Base-by-base conservation (phyloP, 2,329 filamentous ascomycete genomes). In the Madurella mycetomatis region DNA sequence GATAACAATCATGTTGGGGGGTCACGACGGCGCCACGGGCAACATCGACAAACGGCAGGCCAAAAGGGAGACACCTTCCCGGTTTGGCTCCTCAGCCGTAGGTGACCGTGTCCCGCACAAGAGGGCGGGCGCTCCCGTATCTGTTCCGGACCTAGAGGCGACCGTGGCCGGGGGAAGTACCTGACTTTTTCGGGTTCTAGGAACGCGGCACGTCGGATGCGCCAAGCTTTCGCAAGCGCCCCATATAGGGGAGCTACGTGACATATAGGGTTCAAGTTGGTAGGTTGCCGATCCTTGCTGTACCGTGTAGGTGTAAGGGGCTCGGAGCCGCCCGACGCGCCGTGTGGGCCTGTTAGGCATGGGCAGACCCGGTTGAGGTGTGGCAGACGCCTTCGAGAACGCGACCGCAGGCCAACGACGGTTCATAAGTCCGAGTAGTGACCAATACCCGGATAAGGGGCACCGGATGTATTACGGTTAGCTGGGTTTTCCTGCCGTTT, bases 11-110 rank as follows among this genome's bases (percentile, higher is more conserved):
- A 47, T 18, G n/a, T 19, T 32, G 39, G 12, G 43, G 39, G 44
- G 34, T 32, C 19, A 34, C 45, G n/a, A 40, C 46, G 18, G 15
- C 41, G 32, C 40, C 50, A 43, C 46, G 41, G 51, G 12, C 47
- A 9, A 32, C 50, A 47, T 49, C 34, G 41, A 47, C 40, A 41
- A 57, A 40, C 13, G 54, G 55, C 58, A 59, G 54, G 47, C 57
- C 47, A 17, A 45, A 43, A 45, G n/a, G 8, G 19, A 56, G 25
- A 58, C 60, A 63, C 61, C 61, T 63, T 62, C 61, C 60, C 43
- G 42, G 52, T 62, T 62, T 40, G 59, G 60, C n/a, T 30, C 30
- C 37, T 56, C 16, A 52, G 39, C 58, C 60, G 57, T 50, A 15
- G 11, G 19, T 30, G 40, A 17, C 44, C 46, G 47, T 49, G 44